These are phyloP conservation scores for Amauroascus niger DNA, from an alignment of 2,329 filamentous ascomycete species.

Conservation along the genomic window DNA sequence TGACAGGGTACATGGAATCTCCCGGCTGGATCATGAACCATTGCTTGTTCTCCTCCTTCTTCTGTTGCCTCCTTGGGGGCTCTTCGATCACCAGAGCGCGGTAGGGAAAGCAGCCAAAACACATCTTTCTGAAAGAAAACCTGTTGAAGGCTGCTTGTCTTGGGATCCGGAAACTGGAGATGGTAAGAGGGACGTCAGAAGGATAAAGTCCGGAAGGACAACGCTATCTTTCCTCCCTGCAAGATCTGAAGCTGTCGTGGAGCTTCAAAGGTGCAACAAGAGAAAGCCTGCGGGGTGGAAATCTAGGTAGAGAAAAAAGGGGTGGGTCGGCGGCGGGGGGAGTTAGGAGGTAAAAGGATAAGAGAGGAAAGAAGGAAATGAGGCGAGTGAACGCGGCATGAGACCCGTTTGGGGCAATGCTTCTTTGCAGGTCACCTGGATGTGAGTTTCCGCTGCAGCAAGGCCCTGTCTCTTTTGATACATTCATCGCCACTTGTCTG, in stretches of 20 bases:
- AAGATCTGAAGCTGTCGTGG: neutral
- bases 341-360: neutral
- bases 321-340: neutral
- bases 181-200: neutral
- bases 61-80: conserved; percentile 12
- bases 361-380: neutral
- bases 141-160: neutral
- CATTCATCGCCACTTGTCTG: neutral
- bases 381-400: neutral
- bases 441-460: conserved; percentile 2
- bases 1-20: conserved; percentile 14
- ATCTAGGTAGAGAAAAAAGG: neutral
- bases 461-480: neutral
- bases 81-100: conserved; percentile 17
- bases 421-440: neutral
- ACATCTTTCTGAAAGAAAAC: conserved; percentile 13
- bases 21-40: conserved; percentile 17
- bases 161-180: neutral
- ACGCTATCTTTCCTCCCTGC: neutral
- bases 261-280: neutral
- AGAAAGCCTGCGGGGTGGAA: too few relatives aligned
- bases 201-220: neutral
- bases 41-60: conserved; percentile 13
- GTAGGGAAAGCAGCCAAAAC: conserved; percentile 16
- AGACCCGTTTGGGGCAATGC: too few relatives aligned